Conservation (phyloP, 768 basidiomycete species). For the Steccherinum ochraceum region DNA sequence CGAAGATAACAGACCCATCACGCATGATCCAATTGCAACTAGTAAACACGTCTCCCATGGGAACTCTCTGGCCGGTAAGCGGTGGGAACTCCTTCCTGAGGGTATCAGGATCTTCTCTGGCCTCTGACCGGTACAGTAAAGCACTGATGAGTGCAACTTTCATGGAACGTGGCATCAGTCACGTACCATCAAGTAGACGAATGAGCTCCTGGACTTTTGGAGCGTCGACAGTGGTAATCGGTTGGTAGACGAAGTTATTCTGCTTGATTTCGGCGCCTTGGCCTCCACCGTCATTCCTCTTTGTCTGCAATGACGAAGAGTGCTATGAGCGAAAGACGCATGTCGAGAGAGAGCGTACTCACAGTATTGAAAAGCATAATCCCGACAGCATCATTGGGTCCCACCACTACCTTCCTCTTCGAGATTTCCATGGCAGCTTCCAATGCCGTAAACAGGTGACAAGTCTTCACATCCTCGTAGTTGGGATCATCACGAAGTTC, state of each 20-base stretch:
- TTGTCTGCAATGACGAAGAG: slow-evolving; percentile 11
- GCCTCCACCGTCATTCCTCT: slow-evolving; percentile 31
- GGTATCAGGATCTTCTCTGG: slow-evolving; percentile 54
- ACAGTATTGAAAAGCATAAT: slow-evolving; percentile 93
- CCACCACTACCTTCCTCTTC: slow-evolving; percentile 84
- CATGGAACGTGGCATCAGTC: neutral
- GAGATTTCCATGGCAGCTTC: slow-evolving; percentile 82
- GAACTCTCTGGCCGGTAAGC: slow-evolving; percentile 46
- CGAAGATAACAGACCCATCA: slow-evolving; percentile 71
- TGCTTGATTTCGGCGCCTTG: slow-evolving; percentile 57
- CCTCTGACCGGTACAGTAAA: slow-evolving; percentile 35
- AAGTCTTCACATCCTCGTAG: slow-evolving; percentile 62
- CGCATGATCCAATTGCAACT: slow-evolving; percentile 87
- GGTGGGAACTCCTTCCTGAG: slow-evolving; percentile 62
- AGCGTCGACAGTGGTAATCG: slow-evolving; percentile 71
- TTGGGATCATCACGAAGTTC: slow-evolving; percentile 56
- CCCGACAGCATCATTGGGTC: slow-evolving; percentile 86
- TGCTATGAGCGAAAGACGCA: neutral
- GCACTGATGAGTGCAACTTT: neutral
- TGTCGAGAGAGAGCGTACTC: slow-evolving; percentile 26
- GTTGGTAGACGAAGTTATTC: slow-evolving; percentile 67
- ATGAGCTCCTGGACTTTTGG: slow-evolving; percentile 76
- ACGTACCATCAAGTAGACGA: slow-evolving; percentile 68
- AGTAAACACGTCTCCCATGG: slow-evolving; percentile 87
- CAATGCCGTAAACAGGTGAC: slow-evolving; percentile 73